Base-by-base conservation (phyloP, 164 flowering plant genomes). In the Euptelea pleiosperma region DNA sequence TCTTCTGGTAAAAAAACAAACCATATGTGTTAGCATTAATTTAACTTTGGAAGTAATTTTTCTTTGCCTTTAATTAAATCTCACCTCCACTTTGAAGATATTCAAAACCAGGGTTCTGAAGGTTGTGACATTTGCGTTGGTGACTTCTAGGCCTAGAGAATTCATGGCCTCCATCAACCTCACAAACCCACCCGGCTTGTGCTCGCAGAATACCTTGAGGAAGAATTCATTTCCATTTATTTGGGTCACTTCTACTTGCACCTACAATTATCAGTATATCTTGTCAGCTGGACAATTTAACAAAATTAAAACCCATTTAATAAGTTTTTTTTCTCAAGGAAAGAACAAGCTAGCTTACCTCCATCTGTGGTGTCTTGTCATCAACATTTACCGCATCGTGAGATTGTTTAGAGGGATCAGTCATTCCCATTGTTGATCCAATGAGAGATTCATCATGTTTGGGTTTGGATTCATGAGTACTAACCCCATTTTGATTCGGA, bases 141-240 rank as follows among this genome's bases (percentile, higher is more conserved):
- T 82, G 0, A 89, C 91, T 75, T 87, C 98, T 12, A 92, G 64
- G 26, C 96, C 97, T 2, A 89, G 66, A 25, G 88, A 71, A 67
- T 71, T 74, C 72, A 92, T 58, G 44, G 87, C 93, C 73, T 87
- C 93, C 91, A 89, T 73, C 66, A 92, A 57, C 65, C 82, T 85
- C 59, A 77, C 82, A 66, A 92, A 92, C 5, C 96, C 91, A 1
- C 91, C 89, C 0, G 73, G 69, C 72, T 69, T 89, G 61, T 83
- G 79, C 78, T 92, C 98, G 19, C 88, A 79, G 26, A 87, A 75
- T 6, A 92, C 78, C 73, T 81, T 89, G 2, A 92, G 77, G 59
- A 68, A 85, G 74, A 85, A 84, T 75, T 79, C 84, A 42, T 81
- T 82, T 16, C 82, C 91, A 43, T 79, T 81, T 49, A 89, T 54